These are phyloP conservation scores for Vigna nakashimae DNA, from an alignment of 306 rosid species.

Conservation along the genomic window DNA sequence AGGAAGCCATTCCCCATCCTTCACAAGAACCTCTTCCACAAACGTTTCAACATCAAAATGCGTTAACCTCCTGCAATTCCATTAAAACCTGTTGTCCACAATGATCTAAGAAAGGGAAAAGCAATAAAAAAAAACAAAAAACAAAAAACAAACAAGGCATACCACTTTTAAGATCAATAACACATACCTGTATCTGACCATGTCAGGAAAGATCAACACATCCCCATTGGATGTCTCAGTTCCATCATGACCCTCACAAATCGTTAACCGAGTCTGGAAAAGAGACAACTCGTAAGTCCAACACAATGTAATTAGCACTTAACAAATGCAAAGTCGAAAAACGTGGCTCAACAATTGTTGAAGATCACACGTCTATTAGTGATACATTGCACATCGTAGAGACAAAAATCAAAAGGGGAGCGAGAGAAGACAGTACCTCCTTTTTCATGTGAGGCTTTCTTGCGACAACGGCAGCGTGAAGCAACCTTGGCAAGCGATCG, in stretches of 20 bases:
- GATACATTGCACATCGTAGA: neutral
- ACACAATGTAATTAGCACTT: neutral
- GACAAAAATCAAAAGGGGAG: neutral
- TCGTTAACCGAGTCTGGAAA: conserved; percentile 81
- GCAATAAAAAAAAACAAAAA: neutral
- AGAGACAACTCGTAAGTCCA: conserved; percentile 1
- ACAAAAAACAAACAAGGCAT: neutral
- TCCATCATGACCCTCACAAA: conserved; percentile 95
- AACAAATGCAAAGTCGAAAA: neutral
- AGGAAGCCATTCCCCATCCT: conserved; percentile 90
- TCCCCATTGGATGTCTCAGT: conserved; percentile 97
- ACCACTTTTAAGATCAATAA: conserved; percentile 16
- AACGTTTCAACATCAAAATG: conserved; percentile 96
- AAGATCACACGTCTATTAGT: neutral
- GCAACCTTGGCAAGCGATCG: conserved; percentile 94
- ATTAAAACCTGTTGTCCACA: conserved; percentile 13
- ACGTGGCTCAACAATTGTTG: neutral
- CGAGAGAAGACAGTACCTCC: conserved; percentile 51
- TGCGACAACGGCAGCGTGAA: conserved; percentile 79
- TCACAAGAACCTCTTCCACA: conserved; percentile 98
- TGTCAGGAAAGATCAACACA: conserved; percentile 93
- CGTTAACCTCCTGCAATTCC: conserved; percentile 82
- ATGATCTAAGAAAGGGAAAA: neutral
- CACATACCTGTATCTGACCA: conserved; percentile 90
- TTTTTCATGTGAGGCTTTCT: conserved; percentile 74